Evolutionary conservation across 495 filamentous ascomycete species (phyloP).

Genomic region (Penicillium verhagenii): DNA sequence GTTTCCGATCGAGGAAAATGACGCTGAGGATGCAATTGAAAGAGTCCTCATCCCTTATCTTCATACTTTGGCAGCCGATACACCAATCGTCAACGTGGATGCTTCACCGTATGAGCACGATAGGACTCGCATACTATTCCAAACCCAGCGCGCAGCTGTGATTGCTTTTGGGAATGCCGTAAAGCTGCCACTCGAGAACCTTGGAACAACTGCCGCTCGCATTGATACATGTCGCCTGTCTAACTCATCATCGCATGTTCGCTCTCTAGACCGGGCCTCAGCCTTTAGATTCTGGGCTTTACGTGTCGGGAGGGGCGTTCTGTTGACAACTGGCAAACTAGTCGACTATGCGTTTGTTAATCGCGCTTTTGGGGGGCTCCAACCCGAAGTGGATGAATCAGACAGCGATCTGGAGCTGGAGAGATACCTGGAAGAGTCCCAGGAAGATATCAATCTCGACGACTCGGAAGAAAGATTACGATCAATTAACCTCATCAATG

Average conservation of each 20-base stretch:
- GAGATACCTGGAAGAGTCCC: conserved; percentile 20
- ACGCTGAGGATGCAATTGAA: conserved; percentile 52
- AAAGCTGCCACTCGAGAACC: conserved; percentile 50
- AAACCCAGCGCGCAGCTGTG: conserved; percentile 56
- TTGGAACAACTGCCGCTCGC: conserved; percentile 34
- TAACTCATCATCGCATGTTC: conserved; percentile 20
- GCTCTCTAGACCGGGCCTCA: conserved; percentile 36
- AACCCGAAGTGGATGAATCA: conserved; percentile 32
- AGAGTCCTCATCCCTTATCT: conserved; percentile 59
- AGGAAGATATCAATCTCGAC: conserved; percentile 45
- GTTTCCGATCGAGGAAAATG: conserved; percentile 53
- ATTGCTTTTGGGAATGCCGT: conserved; percentile 55
- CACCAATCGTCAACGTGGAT: conserved; percentile 56
- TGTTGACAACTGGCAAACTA: conserved; percentile 59
- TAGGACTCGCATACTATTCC: conserved; percentile 49
- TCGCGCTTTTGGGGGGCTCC: conserved; percentile 61
- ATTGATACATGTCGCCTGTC: conserved; percentile 25
- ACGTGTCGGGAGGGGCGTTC: conserved; percentile 58
- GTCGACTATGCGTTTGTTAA: conserved; percentile 60
- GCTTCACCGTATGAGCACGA: conserved; percentile 59
- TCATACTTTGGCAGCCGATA: conserved; percentile 44
- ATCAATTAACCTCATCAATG: conserved; percentile 26
- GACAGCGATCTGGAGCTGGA: conserved; percentile 40
- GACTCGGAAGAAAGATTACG: conserved; percentile 41
- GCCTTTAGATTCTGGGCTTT: conserved; percentile 59